Base-by-base conservation (phyloP, 2,329 filamentous ascomycete genomes). In the Cordyceps cicadae region DNA sequence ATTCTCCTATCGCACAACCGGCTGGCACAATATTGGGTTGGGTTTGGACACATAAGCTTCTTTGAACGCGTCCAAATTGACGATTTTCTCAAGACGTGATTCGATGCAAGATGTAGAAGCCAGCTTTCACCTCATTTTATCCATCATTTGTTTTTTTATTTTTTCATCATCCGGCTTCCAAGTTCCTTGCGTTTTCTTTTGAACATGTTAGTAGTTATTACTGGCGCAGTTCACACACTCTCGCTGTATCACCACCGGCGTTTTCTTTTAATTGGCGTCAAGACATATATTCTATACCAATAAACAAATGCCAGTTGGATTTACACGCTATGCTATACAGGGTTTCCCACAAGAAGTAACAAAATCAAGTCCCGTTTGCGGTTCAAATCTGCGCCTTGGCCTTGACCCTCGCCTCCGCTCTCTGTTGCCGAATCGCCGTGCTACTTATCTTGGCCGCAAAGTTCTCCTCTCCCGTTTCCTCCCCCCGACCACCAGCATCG, bases 361-460 rank as follows among this genome's bases (percentile, higher is more conserved):
- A 37, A 37, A 37, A 37, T 12, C 14, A n/a, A 39, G 12, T 2
- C 8, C 5, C 29, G 5, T 17, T 8, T 17, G 0, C 26, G 2
- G 2, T 14, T 58, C 19, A 63, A 61, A 66, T 56, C 29, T 54
- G 5, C 0, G 48, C 52, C 26, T 62, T 64, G 12, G 54, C 39
- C 41, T 63, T 69, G 1, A 70, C 45, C 39, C 62, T 68, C 1
- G 70, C 69, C 61, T 74, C 69, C 0, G 79, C 77, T 60, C 73
- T 77, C 62, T 76, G 76, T 68, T 77, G 75, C 58, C 88, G 79
- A 66, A 96, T 96, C 62, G 88, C 88, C 0, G 92, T 95, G 74
- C 92, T 97, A 77, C 92, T 96, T 66, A 97, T 89, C 76, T 97
- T 97, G 63, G 83, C 82, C 29, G 87, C 84, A 73, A 95, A 96